Conservation (phyloP, 768 basidiomycete genomes). For the Guyanaporus albipodus region DNA sequence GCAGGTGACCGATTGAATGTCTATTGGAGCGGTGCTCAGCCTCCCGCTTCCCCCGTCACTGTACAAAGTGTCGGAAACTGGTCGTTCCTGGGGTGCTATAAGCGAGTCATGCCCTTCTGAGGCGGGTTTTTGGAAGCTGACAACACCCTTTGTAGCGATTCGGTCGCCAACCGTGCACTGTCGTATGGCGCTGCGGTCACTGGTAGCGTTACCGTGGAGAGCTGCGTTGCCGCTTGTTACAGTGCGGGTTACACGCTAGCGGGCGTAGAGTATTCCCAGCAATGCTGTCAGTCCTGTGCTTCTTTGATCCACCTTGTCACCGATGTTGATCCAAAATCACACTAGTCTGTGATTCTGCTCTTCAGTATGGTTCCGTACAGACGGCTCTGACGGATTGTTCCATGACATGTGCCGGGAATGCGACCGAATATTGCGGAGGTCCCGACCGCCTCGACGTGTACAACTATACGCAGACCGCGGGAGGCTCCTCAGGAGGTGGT, state of each 20-base stretch:
- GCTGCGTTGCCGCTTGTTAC: slow-evolving; percentile 46
- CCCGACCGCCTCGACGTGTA: slow-evolving; percentile 43
- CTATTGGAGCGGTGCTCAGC: slow-evolving; percentile 57
- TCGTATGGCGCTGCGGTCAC: slow-evolving; percentile 30
- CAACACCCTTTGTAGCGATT: slow-evolving; percentile 33
- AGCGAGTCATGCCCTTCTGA: slow-evolving; percentile 34
- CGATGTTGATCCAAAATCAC: slow-evolving; percentile 41
- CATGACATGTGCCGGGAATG: slow-evolving; percentile 22
- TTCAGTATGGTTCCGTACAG: slow-evolving; percentile 26
- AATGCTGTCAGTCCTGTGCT: slow-evolving; percentile 42
- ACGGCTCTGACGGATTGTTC: slow-evolving; percentile 52
- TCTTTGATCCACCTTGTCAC: slow-evolving; percentile 25
- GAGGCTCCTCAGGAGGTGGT: not conserved
- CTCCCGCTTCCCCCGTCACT: slow-evolving; percentile 53
- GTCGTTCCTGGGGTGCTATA: slow-evolving; percentile 73
- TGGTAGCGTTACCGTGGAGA: slow-evolving; percentile 43
- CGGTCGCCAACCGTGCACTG: slow-evolving; percentile 31
- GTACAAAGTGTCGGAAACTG: slow-evolving; percentile 57
- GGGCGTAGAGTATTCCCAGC: slow-evolving; percentile 43
- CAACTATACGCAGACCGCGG: slow-evolving; percentile 7
- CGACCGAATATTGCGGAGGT: slow-evolving; percentile 67
- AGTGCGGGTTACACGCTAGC: slow-evolving; percentile 39
- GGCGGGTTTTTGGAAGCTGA: not conserved
- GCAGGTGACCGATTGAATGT: slow-evolving; percentile 56
- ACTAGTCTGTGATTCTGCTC: slow-evolving; percentile 24